These are phyloP conservation scores for Tuber umbilicatum DNA, from an alignment of 495 filamentous ascomycete species.

Conservation along the genomic window DNA sequence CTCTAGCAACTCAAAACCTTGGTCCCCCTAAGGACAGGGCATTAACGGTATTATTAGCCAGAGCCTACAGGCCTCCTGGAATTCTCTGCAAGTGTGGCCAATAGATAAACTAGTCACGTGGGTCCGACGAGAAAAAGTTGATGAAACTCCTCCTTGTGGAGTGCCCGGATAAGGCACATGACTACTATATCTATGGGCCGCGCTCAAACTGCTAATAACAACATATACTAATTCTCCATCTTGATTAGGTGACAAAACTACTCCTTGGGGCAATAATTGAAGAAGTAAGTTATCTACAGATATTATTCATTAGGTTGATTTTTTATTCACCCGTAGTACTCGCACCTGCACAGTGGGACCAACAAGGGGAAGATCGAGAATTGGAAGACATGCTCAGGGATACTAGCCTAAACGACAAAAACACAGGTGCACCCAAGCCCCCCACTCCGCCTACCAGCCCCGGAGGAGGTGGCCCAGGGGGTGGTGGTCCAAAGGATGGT, in stretches of 20 bases:
- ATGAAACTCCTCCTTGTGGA: no score
- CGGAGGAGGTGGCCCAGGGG: not conserved
- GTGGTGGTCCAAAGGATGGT: no score
- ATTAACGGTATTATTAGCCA: constrained; percentile 44
- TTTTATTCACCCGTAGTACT: not conserved
- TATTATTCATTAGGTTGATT: not conserved
- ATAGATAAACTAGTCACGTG: no score
- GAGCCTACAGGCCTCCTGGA: constrained; percentile 46
- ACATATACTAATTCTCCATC: constrained; percentile 43
- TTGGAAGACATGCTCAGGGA: not conserved
- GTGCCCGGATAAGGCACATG: no score
- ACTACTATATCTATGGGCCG: no score
- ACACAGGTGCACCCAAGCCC: not conserved
- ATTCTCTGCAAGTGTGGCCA: no score
- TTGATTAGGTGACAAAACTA: constrained; percentile 60
- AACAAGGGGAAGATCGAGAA: not conserved
- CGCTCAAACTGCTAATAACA: no score
- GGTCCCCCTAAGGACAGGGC: constrained; percentile 45
- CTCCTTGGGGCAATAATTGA: constrained; percentile 58
- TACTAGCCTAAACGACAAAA: not conserved
- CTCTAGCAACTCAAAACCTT: constrained; percentile 48
- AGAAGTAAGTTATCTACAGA: constrained; percentile 19
- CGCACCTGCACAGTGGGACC: not conserved
- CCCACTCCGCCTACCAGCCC: not conserved
- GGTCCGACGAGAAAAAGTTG: no score